Conservation (phyloP, 352 stramenopile species). For the Discostella stelligera region DNA sequence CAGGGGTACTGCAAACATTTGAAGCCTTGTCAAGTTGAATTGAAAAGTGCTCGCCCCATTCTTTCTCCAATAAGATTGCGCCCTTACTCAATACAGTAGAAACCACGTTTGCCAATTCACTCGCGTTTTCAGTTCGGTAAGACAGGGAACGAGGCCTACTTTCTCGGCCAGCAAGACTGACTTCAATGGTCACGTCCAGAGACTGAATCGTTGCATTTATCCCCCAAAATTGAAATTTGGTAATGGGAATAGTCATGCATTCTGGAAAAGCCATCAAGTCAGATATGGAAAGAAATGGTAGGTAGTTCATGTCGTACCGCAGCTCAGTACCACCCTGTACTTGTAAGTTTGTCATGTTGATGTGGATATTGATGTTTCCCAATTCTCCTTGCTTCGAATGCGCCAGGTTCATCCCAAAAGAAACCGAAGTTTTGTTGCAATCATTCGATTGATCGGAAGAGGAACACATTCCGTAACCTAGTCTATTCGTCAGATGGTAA, state of each 20-base stretch:
- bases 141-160: constrained; percentile 19
- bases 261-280: constrained; percentile 45
- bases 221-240: constrained; percentile 42
- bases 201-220: constrained; percentile 43
- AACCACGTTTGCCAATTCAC: constrained; percentile 26
- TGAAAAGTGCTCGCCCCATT: constrained; percentile 15
- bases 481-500: constrained; percentile 52
- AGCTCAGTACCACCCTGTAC: constrained; percentile 46
- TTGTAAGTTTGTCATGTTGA: constrained; percentile 37
- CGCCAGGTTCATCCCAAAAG: constrained; percentile 47
- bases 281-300: constrained; percentile 29
- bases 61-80: constrained; percentile 20
- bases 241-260: constrained; percentile 43
- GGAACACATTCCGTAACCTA: constrained; percentile 41
- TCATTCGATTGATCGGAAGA: constrained; percentile 8
- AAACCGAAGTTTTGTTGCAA: constrained; percentile 33
- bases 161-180: constrained; percentile 21
- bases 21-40: constrained; percentile 26
- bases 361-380: constrained; percentile 38
- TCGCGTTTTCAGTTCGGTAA: constrained; percentile 42
- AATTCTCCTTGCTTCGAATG: constrained; percentile 37
- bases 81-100: constrained; percentile 37
- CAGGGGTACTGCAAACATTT: constrained; percentile 29
- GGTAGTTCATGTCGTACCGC: constrained; percentile 54
- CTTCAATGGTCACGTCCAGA: constrained; percentile 44